Evolutionary conservation across 441 rosid genomes (phyloP), one percentile per base, ranked within the genome.

Genomic region (Pelargonium australe): DNA sequence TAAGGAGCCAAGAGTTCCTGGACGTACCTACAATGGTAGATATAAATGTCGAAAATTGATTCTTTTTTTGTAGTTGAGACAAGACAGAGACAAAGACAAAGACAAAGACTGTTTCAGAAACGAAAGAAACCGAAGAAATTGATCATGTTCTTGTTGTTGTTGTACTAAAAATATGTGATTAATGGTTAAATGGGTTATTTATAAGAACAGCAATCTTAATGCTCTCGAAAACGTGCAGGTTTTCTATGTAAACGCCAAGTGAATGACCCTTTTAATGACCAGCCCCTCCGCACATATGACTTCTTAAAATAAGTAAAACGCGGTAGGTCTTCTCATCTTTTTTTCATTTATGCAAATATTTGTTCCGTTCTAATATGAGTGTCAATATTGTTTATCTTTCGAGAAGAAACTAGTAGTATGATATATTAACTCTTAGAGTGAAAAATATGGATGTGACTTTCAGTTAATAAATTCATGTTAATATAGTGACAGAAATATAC

Each of bases 191-290:
- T 51, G 58, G 58, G 58, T 16, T 51, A 51, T 51, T n/a, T 51
- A 51, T 51, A 51, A n/a, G 5, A 4, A n/a, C 58, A 51, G 16
- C 58, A 51, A n/a, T 51, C 7, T 51, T 14, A 51, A 51, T 51
- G 55, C 55, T 6, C 5, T 49, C 55, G 16, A 49, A 13, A 49
- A 51, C 58, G 58, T n/a, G 58, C 58, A n/a, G 5, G 14, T 51
- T 44, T 51, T 51, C 57, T 51, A 51, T 51, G 58, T 5, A 51
- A 51, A 51, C 58, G 58, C 58, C 58, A 51, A 51, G 0, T 7
- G 19, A n/a, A 51, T 51, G 58, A 51, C 58, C 58, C 17, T 51
- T 51, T 51, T 51, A 51, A 49, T 51, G 58, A 51, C 58, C 58
- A n/a, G 19, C 17, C 5, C 17, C 58, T 51, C 58, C 31, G 31